Base-by-base conservation (phyloP, 352 stramenopile species). In the Phytophthora kernoviae region DNA sequence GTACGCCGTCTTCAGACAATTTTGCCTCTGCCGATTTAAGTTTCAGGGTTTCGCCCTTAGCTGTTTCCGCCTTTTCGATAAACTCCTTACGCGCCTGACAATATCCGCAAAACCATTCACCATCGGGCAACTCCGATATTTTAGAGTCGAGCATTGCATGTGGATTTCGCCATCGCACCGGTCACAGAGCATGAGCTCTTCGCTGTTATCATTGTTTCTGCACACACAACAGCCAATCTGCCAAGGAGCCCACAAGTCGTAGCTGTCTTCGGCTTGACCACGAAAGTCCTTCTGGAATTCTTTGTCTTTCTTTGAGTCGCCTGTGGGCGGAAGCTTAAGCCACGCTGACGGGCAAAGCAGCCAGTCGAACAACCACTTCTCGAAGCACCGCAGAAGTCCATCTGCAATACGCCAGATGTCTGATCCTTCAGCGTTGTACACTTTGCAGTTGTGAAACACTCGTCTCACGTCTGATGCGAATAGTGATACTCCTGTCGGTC, bases 341-440 rank as follows among this genome's bases (percentile, higher is more conserved):
- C 86, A 96, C 9, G 88, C 86, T 0, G 79, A 82, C 2, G 88
- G 86, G 26, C 70, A 81, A 21, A 94, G 55, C 45, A 95, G 58
- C 88, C 88, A 96, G 18, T 96, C 83, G 60, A 94, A 94, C 20
- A 93, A 58, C 79, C 88, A 93, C 48, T 94, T 93, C 41, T 96
- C 88, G 54, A 96, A 96, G 2, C 70, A 81, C 54, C 80, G 79
- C 5, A 88, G 55, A 4, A 96, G 64, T 9, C 79, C 77, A 33
- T 94, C 65, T 2, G 88, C 86, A 57, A 91, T 67, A 21, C 69
- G 40, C 78, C 79, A 93, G 53, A 96, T 96, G 17, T 90, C 86
- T 0, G 88, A 96, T 21, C 71, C 82, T 27, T 89, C 79, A 0
- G 73, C 73, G 62, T 96, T 96, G 70, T 93, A 96, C 17, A 70